Evolutionary conservation across 306 rosid species (phyloP).

Genomic region (Rubus idaeus): DNA sequence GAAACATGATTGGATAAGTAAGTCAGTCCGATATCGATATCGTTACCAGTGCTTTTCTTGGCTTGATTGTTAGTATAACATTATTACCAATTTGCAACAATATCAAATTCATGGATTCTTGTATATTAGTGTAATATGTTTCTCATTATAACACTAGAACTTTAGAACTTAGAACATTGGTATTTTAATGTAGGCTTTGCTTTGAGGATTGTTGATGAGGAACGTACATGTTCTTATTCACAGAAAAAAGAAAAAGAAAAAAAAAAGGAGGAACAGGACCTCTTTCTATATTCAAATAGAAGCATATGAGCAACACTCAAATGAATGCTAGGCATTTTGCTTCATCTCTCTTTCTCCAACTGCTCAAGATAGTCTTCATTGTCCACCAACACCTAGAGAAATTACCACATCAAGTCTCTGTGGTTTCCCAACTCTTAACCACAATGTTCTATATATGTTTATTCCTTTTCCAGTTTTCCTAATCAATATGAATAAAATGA

Average conservation of each 20-base stretch:
- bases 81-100: not conserved
- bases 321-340: not conserved
- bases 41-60: not conserved
- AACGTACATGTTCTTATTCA: too few relatives aligned
- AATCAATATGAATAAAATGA: not conserved
- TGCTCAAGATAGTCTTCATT: slow-evolving; percentile 6
- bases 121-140: too few relatives aligned
- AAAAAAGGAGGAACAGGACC: not conserved
- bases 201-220: too few relatives aligned
- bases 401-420: too few relatives aligned
- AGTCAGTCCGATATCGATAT: not conserved
- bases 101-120: too few relatives aligned
- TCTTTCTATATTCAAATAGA: not conserved
- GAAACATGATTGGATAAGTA: not conserved
- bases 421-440: too few relatives aligned
- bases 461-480: not conserved
- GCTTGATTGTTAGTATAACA: not conserved
- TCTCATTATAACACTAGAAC: too few relatives aligned
- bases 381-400: slow-evolving; percentile 22
- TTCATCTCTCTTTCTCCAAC: not conserved
- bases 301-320: not conserved
- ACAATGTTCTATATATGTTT: not conserved
- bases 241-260: too few relatives aligned
- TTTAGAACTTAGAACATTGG: too few relatives aligned
- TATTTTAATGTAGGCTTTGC: too few relatives aligned